Conservation (phyloP, 2,329 filamentous ascomycete genomes). For the Pestalotiopsis fici region DNA sequence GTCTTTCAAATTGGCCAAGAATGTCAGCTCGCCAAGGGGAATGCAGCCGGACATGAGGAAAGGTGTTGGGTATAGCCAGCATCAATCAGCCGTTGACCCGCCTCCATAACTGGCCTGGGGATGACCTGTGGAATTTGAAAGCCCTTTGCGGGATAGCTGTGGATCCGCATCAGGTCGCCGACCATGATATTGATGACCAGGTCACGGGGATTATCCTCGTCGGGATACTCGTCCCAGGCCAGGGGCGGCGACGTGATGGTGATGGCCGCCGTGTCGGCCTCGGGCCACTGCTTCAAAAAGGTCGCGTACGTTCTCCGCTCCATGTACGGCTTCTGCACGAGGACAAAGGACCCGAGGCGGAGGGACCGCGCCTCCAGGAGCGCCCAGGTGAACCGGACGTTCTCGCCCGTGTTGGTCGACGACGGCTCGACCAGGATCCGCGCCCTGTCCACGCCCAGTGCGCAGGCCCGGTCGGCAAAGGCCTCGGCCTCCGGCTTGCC, state of each 20-base stretch:
- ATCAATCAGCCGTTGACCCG: conserved; percentile 38
- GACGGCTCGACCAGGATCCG: conserved; percentile 39
- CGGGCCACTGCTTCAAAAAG: conserved; percentile 47
- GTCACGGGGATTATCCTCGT: conserved; percentile 39
- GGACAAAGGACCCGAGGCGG: conserved; percentile 32
- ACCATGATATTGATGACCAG: conserved; percentile 46
- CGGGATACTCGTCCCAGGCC: conserved; percentile 40
- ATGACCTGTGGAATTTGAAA: conserved; percentile 46
- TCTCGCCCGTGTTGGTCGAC: conserved; percentile 48
- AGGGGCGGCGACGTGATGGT: conserved; percentile 42
- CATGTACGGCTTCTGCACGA: conserved; percentile 53
- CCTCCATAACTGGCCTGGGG: conserved; percentile 41
- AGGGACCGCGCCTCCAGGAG: conserved; percentile 31
- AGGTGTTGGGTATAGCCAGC: conserved; percentile 40
- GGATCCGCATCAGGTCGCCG: conserved; percentile 43
- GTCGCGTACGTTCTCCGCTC: conserved; percentile 47
- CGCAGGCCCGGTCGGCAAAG: conserved; percentile 40
- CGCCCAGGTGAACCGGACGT: conserved; percentile 43
- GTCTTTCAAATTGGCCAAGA: not conserved
- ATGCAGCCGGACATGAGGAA: conserved; percentile 21
- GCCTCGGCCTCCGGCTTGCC: conserved; percentile 40
- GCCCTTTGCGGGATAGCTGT: conserved; percentile 41
- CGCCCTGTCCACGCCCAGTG: conserved; percentile 38
- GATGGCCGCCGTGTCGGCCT: conserved; percentile 27
- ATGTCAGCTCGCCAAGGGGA: not conserved